These are phyloP conservation scores for Phylloporus arenicola DNA, from an alignment of 768 basidiomycete species.

Conservation along the genomic window DNA sequence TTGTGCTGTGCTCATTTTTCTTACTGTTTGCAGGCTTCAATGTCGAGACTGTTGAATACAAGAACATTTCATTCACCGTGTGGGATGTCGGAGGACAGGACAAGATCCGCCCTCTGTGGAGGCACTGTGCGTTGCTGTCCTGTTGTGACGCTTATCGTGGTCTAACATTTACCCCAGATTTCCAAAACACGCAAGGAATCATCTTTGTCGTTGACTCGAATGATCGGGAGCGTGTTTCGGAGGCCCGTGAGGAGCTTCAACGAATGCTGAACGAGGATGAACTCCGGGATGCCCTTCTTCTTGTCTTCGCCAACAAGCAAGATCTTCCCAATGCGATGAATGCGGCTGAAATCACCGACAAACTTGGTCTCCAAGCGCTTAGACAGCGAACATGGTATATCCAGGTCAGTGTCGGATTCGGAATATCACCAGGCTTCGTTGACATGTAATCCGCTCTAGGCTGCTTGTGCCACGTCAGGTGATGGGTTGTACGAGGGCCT, in stretches of 20 bases:
- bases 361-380: conserved; percentile 95
- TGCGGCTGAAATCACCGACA: conserved; percentile 98
- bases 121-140: conserved; percentile 78
- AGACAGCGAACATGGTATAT: conserved; percentile 98
- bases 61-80: conserved; percentile 99
- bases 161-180: conserved; percentile 55
- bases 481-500: conserved; percentile 98
- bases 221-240: conserved; percentile 98
- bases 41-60: conserved; percentile 99
- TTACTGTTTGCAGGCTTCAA: conserved; percentile 78
- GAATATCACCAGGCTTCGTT: not conserved
- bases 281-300: conserved; percentile 94
- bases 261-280: conserved; percentile 99
- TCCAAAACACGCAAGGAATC: conserved; percentile 99
- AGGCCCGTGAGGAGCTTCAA: conserved; percentile 98
- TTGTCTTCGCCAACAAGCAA: conserved; percentile 99
- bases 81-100: conserved; percentile 99
- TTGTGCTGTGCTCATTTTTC: not conserved
- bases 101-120: conserved; percentile 99
- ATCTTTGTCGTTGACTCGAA: conserved; percentile 99
- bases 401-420: conserved; percentile 51
- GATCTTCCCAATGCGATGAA: conserved; percentile 99
- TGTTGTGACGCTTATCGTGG: conserved; percentile 2
- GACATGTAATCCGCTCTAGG: conserved; percentile 42
- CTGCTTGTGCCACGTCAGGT: conserved; percentile 96